Evolutionary conservation across 257 asterid species (phyloP).

Genomic region (Jaltomata sinuosa): DNA sequence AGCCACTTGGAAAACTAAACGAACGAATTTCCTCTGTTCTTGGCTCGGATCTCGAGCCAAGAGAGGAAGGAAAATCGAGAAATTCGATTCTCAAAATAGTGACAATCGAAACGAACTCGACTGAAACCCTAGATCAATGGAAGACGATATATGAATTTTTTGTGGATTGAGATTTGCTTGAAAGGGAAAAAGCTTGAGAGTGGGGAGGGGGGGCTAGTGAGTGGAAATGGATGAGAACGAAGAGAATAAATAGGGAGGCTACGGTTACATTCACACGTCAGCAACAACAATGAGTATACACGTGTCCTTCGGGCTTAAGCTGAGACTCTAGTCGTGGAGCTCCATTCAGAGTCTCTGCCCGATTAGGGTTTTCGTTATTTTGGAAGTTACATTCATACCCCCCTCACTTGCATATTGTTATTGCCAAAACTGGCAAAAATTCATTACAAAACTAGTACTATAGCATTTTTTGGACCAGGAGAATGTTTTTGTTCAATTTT

Average conservation of each 20-base stretch:
- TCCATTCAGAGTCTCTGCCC: neutral
- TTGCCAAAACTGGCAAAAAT: neutral
- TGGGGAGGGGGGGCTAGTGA: constrained; percentile 10
- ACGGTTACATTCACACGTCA: constrained; percentile 47
- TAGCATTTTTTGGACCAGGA: neutral
- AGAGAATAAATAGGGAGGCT: constrained; percentile 53
- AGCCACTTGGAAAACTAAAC: no score
- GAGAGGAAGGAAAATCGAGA: constrained; percentile 40
- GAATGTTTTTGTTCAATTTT: no score
- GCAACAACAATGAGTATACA: constrained; percentile 21
- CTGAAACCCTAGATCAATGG: constrained; percentile 17
- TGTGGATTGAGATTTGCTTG: constrained; percentile 3
- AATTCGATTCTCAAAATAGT: constrained; percentile 14
- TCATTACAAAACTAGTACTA: no score
- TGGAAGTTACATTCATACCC: neutral
- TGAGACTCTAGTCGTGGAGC: neutral
- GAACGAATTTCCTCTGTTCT: constrained; percentile 36
- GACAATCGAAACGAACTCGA: constrained; percentile 19
- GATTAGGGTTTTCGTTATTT: neutral
- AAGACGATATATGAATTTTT: neutral
- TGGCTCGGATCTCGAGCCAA: constrained; percentile 99
- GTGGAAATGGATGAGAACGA: constrained; percentile 37
- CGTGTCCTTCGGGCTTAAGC: constrained; percentile 30
- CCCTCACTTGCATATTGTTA: neutral
- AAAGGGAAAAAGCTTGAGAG: constrained; percentile 10